Evolutionary conservation across 148 eudicot species (phyloP), one percentile per base, ranked within the genome.

Genomic region (Chenopodium berlandieri): DNA sequence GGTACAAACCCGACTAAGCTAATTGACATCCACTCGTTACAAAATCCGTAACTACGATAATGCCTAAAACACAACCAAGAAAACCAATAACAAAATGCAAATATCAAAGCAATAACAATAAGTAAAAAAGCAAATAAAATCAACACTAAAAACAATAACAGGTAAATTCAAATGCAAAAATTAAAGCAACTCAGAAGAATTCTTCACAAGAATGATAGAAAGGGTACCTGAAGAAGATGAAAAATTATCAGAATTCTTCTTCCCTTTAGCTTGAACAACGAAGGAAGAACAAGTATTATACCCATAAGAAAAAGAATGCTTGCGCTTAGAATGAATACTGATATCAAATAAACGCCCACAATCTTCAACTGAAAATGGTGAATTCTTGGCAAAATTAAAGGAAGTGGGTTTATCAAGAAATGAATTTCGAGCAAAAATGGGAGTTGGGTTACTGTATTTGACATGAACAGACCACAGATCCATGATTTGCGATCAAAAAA

Each of bases 391-490:
- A 37, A 34, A 84, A 78, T 78, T 85, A 37, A 69, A 83, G 37
- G 83, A 71, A 37, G 11, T 14, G 20, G 75, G 30, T 37, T 71
- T 71, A 13, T 40, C 75, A 2, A 40, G 6, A 46, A 20, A 40
- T 22, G 54, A 71, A 44, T 71, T 40, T 44, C 75, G 27, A 22
- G 75, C 25, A 40, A 88, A 80, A 77, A 87, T 68, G 75, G 85
- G 85, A 58, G 83, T 68, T 44, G 85, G 86, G 79, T 81, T 81
- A 27, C 81, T 82, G 85, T 73, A 85, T 82, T 89, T 91, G 62
- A 90, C 90, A 73, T 88, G 94, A 67, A 91, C 89, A 25, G 92
- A 88, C 85, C 92, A 90, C 52, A 90, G 92, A 93, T 91, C 93
- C 97, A 93, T 93, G 25, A 9, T 60, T 44, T 44, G 48, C 50